Base-by-base conservation (phyloP, 345 rosid species). In the Zanthoxylum bungeanum region DNA sequence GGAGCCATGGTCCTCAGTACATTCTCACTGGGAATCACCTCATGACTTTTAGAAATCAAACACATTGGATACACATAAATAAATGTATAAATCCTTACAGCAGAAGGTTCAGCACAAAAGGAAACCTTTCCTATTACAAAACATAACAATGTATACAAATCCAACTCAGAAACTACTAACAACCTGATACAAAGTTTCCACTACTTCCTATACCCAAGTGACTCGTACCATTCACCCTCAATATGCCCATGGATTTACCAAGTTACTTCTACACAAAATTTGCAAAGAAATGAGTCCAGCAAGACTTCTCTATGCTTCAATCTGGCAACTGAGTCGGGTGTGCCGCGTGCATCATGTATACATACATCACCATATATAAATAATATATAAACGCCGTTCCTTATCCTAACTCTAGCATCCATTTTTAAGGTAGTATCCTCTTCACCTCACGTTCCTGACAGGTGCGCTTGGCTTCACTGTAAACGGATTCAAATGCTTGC, bases 401-500 rank as follows among this genome's bases (percentile, higher is more conserved):
- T 31, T 27, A 10, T 58, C 51, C 46, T 36, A 37, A 16, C 12
- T 55, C 30, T 16, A 28, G 31, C 50, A 12, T 53, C 61, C 47
- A 30, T 68, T 56, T 69, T 77, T 77, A 88, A 14, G 85, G 85
- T 34, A 86, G 68, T 57, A 86, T 40, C 78, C 85, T 82, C 85
- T 86, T 86, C 73, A 76, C 74, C 27, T 85, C 85, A 57, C 85
- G 83, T 71, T 82, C 90, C 51, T 80, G 80, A 36, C 80, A 73
- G 3, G 70, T 68, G 39, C 73, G 71, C 81, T 90, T 89, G 66
- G 87, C 92, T 79, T 85, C 88, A 72, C 81, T 89, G 86, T 85
- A 89, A n/a, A 92, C 87, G 9, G 86, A 85, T 83, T 95, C 98
- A 3, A 86, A 92, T 0, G 96, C 92, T 46, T 88, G 92, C 92